Conservation (phyloP, 768 basidiomycete genomes). For the Macrolepiota fuliginosa region DNA sequence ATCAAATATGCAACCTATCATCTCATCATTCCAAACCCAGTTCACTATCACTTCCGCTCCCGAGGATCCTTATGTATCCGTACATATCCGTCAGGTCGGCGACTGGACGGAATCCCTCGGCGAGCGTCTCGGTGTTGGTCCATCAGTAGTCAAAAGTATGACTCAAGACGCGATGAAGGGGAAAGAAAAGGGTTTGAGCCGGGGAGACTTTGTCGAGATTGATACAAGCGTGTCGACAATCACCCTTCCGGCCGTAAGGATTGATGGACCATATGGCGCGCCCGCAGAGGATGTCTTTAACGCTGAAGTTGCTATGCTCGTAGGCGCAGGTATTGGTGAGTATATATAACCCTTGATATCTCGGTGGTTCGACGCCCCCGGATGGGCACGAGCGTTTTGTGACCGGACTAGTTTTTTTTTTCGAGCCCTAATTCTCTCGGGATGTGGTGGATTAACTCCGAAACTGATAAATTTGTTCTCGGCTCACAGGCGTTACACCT, state of each 20-base stretch:
- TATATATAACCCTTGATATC: background rate
- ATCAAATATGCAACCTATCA: constrained; percentile 4
- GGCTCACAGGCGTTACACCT: constrained; percentile 73
- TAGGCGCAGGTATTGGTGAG: constrained; percentile 91
- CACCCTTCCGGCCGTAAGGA: constrained; percentile 65
- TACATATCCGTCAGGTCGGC: constrained; percentile 93
- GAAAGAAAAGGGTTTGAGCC: constrained; percentile 57
- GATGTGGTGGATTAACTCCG: background rate
- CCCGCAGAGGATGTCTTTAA: constrained; percentile 90
- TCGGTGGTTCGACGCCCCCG: background rate
- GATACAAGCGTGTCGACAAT: constrained; percentile 47
- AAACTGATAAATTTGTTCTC: background rate
- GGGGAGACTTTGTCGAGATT: constrained; percentile 83
- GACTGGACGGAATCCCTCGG: constrained; percentile 85
- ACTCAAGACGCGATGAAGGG: constrained; percentile 80
- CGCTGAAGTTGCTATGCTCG: constrained; percentile 83
- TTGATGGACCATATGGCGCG: constrained; percentile 93
- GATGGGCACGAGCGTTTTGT: background rate
- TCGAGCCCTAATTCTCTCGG: background rate
- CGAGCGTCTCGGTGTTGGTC: constrained; percentile 80
- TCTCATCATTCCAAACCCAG: constrained; percentile 32
- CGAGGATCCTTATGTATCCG: constrained; percentile 87
- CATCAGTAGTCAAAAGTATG: constrained; percentile 72
- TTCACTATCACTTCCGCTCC: constrained; percentile 96
- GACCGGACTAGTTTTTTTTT: background rate